Base-by-base conservation (phyloP, 139 green algal genomes). In the Astrephomene gubernaculifera region DNA sequence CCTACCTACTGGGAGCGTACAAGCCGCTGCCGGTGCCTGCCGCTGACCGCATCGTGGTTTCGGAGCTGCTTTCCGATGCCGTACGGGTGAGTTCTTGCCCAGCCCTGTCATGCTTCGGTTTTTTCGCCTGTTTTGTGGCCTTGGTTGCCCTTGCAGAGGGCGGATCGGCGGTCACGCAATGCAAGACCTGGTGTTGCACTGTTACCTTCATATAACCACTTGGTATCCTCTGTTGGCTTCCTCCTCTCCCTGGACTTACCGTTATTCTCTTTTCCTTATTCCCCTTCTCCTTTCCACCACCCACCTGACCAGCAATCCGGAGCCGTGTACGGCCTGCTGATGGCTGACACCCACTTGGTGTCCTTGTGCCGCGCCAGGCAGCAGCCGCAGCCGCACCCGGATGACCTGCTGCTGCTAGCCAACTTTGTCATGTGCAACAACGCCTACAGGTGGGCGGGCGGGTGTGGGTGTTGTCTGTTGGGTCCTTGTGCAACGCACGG, bases 351-450 rank as follows among this genome's bases (percentile, higher is more conserved):
- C 7, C 27, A 53, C 1, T 79, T 94, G 38, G 82, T 94, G 29
- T 86, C 90, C 1, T 29, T 91, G 52, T 81, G 79, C 6, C 60
- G 87, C 8, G 80, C 80, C 14, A 78, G 87, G 41, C 69, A 69
- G 4, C 67, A 88, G 49, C 74, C 90, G 19, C 60, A 74, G 0
- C 70, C 97, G 44, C 81, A 95, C 70, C 88, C 91, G 8, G 85
- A 90, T 33, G 96, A 98, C 79, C 24, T 98, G 45, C 88, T 98
- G 70, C 87, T 97, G 69, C 83, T 98, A 29, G 79, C 90, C 61
- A 98, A 95, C 87, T 95, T 97, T 54, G 78, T 98, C 43, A 81
- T 74, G 0, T 90, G 90, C 80, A 96, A 90, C 64, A 81, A 75
- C 57, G 69, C 76, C 1, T 88, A 89, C 82, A 90, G 86, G 88